Evolutionary conservation across 192 early-diverging fungal genomes (phyloP), one percentile per base, ranked within the genome.

Genomic region (Backusella parvicylindrica): DNA sequence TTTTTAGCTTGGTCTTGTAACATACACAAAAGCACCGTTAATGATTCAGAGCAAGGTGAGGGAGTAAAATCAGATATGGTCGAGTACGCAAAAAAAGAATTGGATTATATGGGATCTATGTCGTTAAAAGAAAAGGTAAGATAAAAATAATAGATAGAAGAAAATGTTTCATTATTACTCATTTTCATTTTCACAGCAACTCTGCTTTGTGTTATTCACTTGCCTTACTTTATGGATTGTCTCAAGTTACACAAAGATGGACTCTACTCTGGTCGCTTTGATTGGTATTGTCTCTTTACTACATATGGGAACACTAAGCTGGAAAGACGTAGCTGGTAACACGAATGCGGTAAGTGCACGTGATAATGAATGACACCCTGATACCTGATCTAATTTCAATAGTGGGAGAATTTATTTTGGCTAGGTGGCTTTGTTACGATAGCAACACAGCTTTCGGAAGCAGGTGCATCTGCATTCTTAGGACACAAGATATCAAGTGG

Each of bases 391-490:
- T 37, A 28, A 36, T 60, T 72, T 60, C 36, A n/a, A 40, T 76
- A 87, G 63, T 95, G 93, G 93, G 93, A 95, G 73, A 88, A 90
- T 5, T 89, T 93, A 66, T 94, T 92, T 79, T 95, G 93, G 93
- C 81, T 95, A 4, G 89, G 90, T 18, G 90, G 91, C 40, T 93
- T 95, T 82, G 86, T 95, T 41, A 84, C 93, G 0, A 86, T 95
- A 71, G 92, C 91, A 64, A 86, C 92, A 70, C 92, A 94, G 67
- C 81, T 95, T 8, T 82, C 87, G 16, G 86, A 84, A n/a, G 82
- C 91, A 6, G 92, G 92, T n/a, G 81, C 93, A 21, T 86, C 91
- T 15, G 75, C 82, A 16, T 91, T 83, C 80, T 81, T 95, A 36
- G 93, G 93, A 23, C 73, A 86, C 33, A 84, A 80, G 6, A 77